Conservation (phyloP, 2,329 filamentous ascomycete species). For the Aspergillus ruber region DNA sequence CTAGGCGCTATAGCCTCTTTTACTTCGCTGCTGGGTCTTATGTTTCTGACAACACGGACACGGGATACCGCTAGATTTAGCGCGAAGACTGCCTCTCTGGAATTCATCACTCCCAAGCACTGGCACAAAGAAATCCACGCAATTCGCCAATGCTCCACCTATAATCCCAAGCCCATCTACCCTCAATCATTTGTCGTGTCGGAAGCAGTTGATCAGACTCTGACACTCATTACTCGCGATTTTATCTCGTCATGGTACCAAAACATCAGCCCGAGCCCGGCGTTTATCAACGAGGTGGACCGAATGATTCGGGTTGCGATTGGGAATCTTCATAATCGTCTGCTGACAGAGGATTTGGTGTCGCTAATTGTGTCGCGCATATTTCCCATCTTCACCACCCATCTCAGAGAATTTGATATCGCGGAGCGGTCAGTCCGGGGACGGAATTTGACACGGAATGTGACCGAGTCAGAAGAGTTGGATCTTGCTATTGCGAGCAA, state of each 20-base stretch:
- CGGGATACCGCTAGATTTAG: constrained; percentile 34
- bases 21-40: constrained; percentile 51
- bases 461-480: constrained; percentile 94
- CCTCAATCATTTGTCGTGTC: constrained; percentile 71
- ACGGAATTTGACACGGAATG: constrained; percentile 75
- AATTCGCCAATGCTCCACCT: constrained; percentile 59
- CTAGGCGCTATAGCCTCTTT: constrained; percentile 56
- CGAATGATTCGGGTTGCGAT: constrained; percentile 68
- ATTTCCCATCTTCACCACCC: constrained; percentile 79
- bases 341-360: constrained; percentile 73
- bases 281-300: constrained; percentile 83
- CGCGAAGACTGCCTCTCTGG: constrained; percentile 40
- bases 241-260: constrained; percentile 87
- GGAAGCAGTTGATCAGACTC: constrained; percentile 68
- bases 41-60: constrained; percentile 51
- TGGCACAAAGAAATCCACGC: constrained; percentile 68
- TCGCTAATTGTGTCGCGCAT: constrained; percentile 75
- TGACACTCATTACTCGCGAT: constrained; percentile 71
- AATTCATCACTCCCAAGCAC: constrained; percentile 55
- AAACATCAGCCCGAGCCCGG: constrained; percentile 71
- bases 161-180: constrained; percentile 65
- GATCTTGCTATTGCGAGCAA: constrained; percentile 93
- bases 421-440: constrained; percentile 84
- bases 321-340: constrained; percentile 61
- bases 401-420: constrained; percentile 84